Evolutionary conservation across 2,329 filamentous ascomycete species (phyloP).

Genomic region (Microascus cirrosus): DNA sequence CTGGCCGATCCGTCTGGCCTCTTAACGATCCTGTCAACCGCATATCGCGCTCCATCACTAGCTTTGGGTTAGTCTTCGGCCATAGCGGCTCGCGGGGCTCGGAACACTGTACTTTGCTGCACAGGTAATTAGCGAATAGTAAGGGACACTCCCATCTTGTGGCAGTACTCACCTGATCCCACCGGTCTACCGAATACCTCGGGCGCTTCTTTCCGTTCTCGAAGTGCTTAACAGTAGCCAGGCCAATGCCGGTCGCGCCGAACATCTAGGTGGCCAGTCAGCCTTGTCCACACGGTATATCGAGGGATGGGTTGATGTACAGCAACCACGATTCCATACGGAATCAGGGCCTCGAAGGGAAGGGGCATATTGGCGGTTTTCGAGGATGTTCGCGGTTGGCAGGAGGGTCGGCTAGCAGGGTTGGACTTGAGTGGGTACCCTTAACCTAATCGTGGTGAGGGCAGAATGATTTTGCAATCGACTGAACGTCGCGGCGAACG

Average conservation of each 20-base stretch:
- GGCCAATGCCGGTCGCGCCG: conserved; percentile 44
- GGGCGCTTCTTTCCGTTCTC: conserved; percentile 50
- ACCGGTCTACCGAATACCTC: conserved; percentile 49
- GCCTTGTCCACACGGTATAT: background rate
- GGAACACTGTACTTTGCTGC: conserved; percentile 39
- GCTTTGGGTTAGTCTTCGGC: background rate
- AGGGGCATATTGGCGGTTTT: conserved; percentile 38
- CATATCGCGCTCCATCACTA: conserved; percentile 56
- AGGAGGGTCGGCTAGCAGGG: background rate
- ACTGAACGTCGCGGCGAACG: background rate
- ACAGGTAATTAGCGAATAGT: conserved; percentile 16
- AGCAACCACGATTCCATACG: conserved; percentile 52
- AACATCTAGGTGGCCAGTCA: conserved; percentile 42
- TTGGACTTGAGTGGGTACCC: background rate
- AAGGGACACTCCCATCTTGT: background rate
- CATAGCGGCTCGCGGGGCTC: conserved; percentile 7
- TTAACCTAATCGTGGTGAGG: background rate
- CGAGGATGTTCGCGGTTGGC: background rate
- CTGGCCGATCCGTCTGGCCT: conserved; percentile 44
- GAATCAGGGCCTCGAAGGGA: conserved; percentile 53
- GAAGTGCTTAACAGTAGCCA: conserved; percentile 44
- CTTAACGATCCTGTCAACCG: conserved; percentile 47
- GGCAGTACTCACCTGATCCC: conserved; percentile 42
- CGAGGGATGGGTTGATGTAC: conserved; percentile 27
- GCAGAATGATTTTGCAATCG: background rate